Evolutionary conservation across 2,329 filamentous ascomycete genomes (phyloP).

Genomic region (Colletotrichum sojae): DNA sequence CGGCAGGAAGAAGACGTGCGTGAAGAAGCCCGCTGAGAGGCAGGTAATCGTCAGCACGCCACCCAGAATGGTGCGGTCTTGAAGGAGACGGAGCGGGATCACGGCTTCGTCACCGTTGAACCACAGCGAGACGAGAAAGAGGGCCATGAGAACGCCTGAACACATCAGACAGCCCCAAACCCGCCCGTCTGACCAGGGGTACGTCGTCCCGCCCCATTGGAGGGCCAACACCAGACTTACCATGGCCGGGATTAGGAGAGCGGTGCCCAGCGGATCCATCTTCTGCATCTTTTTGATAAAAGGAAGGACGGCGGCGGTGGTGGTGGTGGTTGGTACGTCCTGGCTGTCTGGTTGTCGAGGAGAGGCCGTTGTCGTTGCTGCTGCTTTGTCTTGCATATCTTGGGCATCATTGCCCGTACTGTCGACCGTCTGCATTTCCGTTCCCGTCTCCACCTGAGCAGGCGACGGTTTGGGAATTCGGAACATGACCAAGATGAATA

Average conservation of each 20-base stretch:
- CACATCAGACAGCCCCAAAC: slow-evolving; percentile 54
- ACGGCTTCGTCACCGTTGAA: slow-evolving; percentile 60
- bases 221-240: slow-evolving; percentile 68
- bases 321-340: too few relatives aligned
- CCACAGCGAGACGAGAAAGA: slow-evolving; percentile 54
- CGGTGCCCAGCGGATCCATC: slow-evolving; percentile 64
- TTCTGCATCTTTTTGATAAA: slow-evolving; percentile 3
- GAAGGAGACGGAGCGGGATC: slow-evolving; percentile 63
- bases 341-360: too few relatives aligned
- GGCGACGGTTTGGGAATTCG: background rate
- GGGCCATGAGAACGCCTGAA: slow-evolving; percentile 45
- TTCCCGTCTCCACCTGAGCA: too few relatives aligned
- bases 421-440: too few relatives aligned
- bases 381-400: slow-evolving; percentile 31
- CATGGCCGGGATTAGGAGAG: slow-evolving; percentile 64
- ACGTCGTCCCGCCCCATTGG: slow-evolving; percentile 68
- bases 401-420: too few relatives aligned
- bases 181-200: slow-evolving; percentile 63
- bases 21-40: slow-evolving; percentile 50
- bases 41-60: slow-evolving; percentile 53
- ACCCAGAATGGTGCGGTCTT: slow-evolving; percentile 56
- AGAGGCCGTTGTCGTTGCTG: background rate
- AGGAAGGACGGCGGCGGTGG: too few relatives aligned
- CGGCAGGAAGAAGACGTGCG: slow-evolving; percentile 51
- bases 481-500: slow-evolving; percentile 1